Percentiles rank a stretch among this genome's conserved stretches.
phyloP scores from a whole-genome alignment of 257 asterid genomes.

The Solanum piurae region DNA sequence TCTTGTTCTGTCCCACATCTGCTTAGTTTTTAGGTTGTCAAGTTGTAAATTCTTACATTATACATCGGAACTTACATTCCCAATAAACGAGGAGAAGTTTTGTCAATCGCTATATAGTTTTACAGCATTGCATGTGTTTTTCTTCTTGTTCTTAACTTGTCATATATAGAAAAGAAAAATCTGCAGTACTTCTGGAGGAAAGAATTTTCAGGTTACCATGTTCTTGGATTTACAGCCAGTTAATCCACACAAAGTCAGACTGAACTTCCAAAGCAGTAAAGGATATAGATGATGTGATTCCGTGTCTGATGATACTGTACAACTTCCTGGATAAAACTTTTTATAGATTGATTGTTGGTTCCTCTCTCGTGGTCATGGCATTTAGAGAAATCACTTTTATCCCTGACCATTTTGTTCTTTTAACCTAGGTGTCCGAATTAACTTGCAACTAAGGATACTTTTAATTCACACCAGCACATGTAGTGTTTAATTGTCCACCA shows the following conservation, averaged over 20 bases:
- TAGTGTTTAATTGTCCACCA: neutral
- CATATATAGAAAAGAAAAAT: neutral
- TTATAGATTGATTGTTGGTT: neutral
- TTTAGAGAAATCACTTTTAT: neutral
- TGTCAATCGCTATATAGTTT: neutral
- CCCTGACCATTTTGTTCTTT: neutral
- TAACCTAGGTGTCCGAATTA: neutral
- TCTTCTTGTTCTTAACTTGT: neutral
- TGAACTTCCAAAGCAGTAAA: neutral
- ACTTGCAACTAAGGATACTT: neutral
- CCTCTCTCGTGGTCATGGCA: neutral
- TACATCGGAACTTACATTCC: neutral
- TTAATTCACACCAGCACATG: neutral
- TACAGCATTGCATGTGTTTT: neutral
- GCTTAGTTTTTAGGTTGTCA: neutral
- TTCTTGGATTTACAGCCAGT: neutral
- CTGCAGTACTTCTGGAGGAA: neutral
- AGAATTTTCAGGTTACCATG: neutral
- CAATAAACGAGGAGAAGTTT: neutral
- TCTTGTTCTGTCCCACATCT: conserved; percentile 1
- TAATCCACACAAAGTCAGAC: neutral
- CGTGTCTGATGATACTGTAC: neutral
- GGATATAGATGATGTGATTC: neutral
- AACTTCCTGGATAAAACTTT: neutral
- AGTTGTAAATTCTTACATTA: neutral